Percentiles rank a stretch among this genome's conserved stretches.
These are phyloP conservation scores for Saccharomyces mikatae DNA, from an alignment of 805 yeast genomes.

Conservation along the genomic window DNA sequence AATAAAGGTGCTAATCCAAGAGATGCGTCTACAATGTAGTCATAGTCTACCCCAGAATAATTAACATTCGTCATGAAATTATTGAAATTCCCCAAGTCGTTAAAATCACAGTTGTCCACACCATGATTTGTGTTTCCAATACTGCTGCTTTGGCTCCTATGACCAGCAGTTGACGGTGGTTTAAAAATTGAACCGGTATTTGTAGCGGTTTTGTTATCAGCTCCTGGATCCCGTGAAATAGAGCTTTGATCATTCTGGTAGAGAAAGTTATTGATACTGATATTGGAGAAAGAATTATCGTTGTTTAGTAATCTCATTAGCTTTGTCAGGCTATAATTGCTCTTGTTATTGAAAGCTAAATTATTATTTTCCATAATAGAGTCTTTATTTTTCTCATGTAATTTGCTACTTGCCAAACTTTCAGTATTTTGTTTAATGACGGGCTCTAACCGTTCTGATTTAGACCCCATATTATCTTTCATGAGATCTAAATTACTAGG, in stretches of 20 bases:
- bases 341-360: not conserved
- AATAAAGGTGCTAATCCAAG: conserved; percentile 65
- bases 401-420: not conserved
- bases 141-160: not conserved
- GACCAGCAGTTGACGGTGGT: not conserved
- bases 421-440: not conserved
- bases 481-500: not conserved
- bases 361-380: not conserved
- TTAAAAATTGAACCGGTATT: not conserved
- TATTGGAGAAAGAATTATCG: not conserved
- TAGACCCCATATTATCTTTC: not conserved
- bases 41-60: conserved; percentile 29
- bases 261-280: not conserved
- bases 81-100: not conserved
- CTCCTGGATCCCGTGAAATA: not conserved
- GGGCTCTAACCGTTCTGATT: not conserved
- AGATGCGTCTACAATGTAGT: conserved; percentile 78
- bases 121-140: not conserved
- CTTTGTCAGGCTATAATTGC: not conserved
- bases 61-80: not conserved
- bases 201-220: not conserved
- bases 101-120: not conserved
- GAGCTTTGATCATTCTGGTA: not conserved
- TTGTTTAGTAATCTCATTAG: not conserved
- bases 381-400: not conserved